Evolutionary conservation across 345 rosid species (phyloP).

Genomic region (Hirschfeldia incana): DNA sequence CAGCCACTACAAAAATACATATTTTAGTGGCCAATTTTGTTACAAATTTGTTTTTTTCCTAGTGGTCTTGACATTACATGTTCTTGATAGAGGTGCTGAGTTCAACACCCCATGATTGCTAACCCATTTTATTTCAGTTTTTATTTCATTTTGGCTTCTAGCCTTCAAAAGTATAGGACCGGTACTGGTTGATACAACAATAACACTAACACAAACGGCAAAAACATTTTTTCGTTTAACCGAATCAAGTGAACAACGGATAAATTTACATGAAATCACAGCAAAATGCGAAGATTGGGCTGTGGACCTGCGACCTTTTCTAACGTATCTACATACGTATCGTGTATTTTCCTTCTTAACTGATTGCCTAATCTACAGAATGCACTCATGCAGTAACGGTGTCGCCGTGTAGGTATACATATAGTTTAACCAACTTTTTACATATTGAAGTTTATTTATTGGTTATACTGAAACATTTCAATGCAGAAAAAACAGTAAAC

Average conservation of each 20-base stretch:
- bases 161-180: too few relatives aligned
- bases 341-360: neutral
- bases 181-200: too few relatives aligned
- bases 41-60: too few relatives aligned
- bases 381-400: neutral
- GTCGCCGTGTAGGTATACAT: neutral
- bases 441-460: neutral
- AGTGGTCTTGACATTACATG: too few relatives aligned
- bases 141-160: too few relatives aligned
- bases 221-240: neutral
- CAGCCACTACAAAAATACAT: too few relatives aligned
- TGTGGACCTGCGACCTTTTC: neutral
- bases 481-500: neutral
- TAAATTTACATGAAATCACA: neutral
- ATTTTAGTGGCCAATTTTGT: too few relatives aligned
- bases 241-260: neutral
- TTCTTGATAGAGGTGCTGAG: too few relatives aligned
- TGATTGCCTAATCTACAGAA: neutral
- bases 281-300: neutral
- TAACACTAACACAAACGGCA: too few relatives aligned
- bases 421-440: neutral
- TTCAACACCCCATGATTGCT: too few relatives aligned
- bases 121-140: too few relatives aligned
- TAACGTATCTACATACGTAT: neutral
- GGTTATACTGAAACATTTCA: neutral